phyloP scores from a whole-genome alignment of 1,284 basidiomycete species.

The Ganoderma boninense region DNA sequence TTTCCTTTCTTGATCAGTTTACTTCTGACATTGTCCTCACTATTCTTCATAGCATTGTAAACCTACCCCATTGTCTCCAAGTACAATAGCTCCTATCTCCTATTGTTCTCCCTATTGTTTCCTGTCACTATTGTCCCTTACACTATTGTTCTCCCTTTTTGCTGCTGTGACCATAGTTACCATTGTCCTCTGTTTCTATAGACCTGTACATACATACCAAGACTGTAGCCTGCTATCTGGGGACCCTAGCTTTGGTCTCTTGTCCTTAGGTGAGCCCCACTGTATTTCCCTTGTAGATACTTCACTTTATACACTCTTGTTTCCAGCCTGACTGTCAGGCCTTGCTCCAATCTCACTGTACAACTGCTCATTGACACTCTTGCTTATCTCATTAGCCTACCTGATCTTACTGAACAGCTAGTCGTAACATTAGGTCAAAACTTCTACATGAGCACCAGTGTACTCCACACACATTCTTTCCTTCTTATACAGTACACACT shows the following conservation, averaged over 20 bases:
- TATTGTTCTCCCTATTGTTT: too few relatives aligned
- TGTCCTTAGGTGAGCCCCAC: background rate
- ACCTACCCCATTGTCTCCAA: too few relatives aligned
- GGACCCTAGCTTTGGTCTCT: background rate
- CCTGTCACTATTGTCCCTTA: background rate
- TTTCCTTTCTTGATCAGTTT: too few relatives aligned
- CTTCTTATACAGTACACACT: too few relatives aligned
- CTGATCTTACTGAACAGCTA: too few relatives aligned
- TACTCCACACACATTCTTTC: too few relatives aligned
- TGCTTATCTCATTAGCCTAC: too few relatives aligned
- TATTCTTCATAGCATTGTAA: too few relatives aligned
- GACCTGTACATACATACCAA: background rate
- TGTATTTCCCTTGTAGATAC: background rate
- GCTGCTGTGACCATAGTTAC: background rate
- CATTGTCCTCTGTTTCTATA: background rate
- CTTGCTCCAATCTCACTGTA: background rate
- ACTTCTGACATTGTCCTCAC: too few relatives aligned
- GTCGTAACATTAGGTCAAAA: too few relatives aligned
- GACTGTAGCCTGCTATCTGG: background rate
- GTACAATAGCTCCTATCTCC: too few relatives aligned
- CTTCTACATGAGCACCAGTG: too few relatives aligned
- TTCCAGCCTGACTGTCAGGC: background rate
- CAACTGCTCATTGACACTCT: background rate
- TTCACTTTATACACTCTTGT: background rate
- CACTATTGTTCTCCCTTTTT: background rate